These are phyloP conservation scores for Athelia psychrophila DNA, from an alignment of 1,284 basidiomycete species.

Conservation along the genomic window DNA sequence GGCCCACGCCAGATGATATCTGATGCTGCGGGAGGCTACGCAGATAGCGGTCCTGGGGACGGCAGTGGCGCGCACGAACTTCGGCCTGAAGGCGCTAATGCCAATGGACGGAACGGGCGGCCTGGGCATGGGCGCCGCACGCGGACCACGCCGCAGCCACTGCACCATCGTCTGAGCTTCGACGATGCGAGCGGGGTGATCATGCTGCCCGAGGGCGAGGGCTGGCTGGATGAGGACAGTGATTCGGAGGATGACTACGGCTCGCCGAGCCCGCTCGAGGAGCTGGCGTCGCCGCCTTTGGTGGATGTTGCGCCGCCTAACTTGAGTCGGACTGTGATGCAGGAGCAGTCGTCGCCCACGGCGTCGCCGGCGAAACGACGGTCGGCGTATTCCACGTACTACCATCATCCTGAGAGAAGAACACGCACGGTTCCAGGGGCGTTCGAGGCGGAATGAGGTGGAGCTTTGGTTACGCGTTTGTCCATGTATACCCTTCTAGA, in stretches of 20 bases:
- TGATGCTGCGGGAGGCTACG: background rate
- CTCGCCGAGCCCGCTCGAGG: slow-evolving; percentile 4
- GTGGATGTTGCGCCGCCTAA: slow-evolving; percentile 5
- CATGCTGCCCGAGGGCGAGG: slow-evolving; percentile 74
- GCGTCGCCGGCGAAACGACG: slow-evolving; percentile 15
- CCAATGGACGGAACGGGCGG: slow-evolving; percentile 30
- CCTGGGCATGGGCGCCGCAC: slow-evolving; percentile 19
- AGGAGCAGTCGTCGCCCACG: slow-evolving; percentile 16
- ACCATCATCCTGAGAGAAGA: slow-evolving; percentile 71
- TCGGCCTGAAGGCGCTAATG: slow-evolving; percentile 9
- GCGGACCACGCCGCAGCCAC: slow-evolving; percentile 16
- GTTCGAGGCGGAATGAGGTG: slow-evolving; percentile 23
- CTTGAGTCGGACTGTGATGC: slow-evolving; percentile 18
- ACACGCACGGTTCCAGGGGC: slow-evolving; percentile 47
- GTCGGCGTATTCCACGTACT: slow-evolving; percentile 66
- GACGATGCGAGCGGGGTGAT: slow-evolving; percentile 82
- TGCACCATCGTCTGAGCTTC: slow-evolving; percentile 68
- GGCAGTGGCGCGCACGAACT: slow-evolving; percentile 5
- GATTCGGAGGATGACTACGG: slow-evolving; percentile 35
- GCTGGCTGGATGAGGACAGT: slow-evolving; percentile 60
- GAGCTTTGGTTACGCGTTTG: no score
- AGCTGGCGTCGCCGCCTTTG: slow-evolving; percentile 4
- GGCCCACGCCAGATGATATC: slow-evolving; percentile 22
- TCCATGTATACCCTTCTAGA: no score
- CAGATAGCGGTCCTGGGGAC: slow-evolving; percentile 3